A percentile compares a stretch with the other conserved stretches of the same genome.
These are phyloP conservation scores for Gastrodia elata DNA, from an alignment of 106 monocot genomes.

Conservation along the genomic window DNA sequence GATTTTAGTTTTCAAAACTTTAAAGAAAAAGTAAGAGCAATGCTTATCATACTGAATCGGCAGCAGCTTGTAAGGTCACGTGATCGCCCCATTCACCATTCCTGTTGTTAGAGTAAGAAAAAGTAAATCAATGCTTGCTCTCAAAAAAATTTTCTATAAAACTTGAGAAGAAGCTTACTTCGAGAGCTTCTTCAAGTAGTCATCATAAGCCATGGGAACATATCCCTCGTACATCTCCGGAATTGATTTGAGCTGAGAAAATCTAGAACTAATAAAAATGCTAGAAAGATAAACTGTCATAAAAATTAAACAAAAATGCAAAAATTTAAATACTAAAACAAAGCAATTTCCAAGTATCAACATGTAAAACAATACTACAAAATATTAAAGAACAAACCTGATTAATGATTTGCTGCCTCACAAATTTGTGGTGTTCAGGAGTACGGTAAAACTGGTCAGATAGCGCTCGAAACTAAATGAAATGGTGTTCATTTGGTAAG, in stretches of 20 bases:
- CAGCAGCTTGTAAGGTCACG: slow-evolving; percentile 90
- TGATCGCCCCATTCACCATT: slow-evolving; percentile 95
- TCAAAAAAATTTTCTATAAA: background rate
- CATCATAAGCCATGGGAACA: slow-evolving; percentile 89
- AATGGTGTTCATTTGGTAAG: background rate
- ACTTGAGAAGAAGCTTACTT: slow-evolving; percentile 26
- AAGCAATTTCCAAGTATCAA: background rate
- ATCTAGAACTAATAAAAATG: background rate
- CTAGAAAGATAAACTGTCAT: background rate
- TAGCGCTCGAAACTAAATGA: slow-evolving; percentile 56
- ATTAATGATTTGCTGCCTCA: slow-evolving; percentile 57
- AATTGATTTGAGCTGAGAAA: slow-evolving; percentile 60
- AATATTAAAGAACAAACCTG: slow-evolving; percentile 26
- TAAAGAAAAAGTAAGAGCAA: background rate
- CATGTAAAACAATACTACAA: background rate
- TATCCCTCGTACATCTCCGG: slow-evolving; percentile 89
- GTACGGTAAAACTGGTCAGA: slow-evolving; percentile 72
- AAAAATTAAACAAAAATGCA: background rate
- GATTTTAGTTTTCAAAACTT: background rate
- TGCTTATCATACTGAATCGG: slow-evolving; percentile 48
- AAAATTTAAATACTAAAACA: background rate
- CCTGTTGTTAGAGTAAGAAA: slow-evolving; percentile 24
- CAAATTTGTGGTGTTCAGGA: slow-evolving; percentile 72
- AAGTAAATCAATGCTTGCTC: background rate
- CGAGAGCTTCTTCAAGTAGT: slow-evolving; percentile 74